Conservation (phyloP, 371 early-diverging fungal genomes). For the Rhizopus microsporus region DNA sequence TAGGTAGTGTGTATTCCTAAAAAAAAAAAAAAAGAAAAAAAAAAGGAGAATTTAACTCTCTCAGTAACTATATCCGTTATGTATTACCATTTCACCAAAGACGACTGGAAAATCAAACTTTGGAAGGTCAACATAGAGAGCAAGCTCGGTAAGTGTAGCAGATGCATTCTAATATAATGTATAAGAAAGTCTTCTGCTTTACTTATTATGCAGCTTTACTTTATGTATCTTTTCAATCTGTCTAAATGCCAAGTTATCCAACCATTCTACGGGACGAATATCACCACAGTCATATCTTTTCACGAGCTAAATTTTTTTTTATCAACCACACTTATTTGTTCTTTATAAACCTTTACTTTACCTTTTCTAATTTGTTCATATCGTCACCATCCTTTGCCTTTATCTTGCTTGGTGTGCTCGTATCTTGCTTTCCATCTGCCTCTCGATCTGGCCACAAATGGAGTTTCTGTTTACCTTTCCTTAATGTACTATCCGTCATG, state of each 20-base stretch:
- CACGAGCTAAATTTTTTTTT: slow-evolving; percentile 54
- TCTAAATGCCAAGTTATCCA: slow-evolving; percentile 85
- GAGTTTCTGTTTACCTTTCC: slow-evolving; percentile 83
- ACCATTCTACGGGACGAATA: slow-evolving; percentile 83
- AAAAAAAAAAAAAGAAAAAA: neutral
- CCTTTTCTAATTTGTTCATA: slow-evolving; percentile 88
- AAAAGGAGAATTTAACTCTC: neutral
- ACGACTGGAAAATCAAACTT: slow-evolving; percentile 94
- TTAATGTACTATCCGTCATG: slow-evolving; percentile 57
- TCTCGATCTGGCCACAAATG: slow-evolving; percentile 67
- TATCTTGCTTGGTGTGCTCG: slow-evolving; percentile 66
- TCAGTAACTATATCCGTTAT: neutral
- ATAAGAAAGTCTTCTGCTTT: neutral
- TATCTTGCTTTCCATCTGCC: slow-evolving; percentile 60
- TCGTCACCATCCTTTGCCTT: slow-evolving; percentile 49
- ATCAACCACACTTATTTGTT: neutral
- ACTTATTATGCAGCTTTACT: slow-evolving; percentile 34
- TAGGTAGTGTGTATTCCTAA: slow-evolving; percentile 37
- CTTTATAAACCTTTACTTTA: slow-evolving; percentile 14
- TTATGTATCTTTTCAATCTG: slow-evolving; percentile 79
- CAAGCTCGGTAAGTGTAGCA: slow-evolving; percentile 56
- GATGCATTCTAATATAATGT: slow-evolving; percentile 47
- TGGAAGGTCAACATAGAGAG: slow-evolving; percentile 86
- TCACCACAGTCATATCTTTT: slow-evolving; percentile 88
- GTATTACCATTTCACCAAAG: slow-evolving; percentile 74